Conservation (phyloP, 495 filamentous ascomycete species). For the Talaromyces proteolyticus region DNA sequence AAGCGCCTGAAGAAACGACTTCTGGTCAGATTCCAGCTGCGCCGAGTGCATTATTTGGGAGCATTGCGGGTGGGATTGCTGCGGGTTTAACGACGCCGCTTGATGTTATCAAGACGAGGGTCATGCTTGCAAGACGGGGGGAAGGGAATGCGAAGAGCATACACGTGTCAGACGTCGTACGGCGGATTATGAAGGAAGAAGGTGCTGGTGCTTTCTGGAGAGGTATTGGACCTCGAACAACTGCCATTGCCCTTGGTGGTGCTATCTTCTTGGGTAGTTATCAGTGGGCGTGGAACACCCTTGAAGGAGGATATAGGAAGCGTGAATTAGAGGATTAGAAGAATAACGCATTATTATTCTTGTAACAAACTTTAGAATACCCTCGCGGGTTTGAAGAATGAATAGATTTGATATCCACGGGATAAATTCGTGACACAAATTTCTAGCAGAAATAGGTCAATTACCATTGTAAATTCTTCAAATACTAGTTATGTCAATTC, state of each 20-base stretch:
- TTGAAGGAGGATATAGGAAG: constrained; percentile 34
- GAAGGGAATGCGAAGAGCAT: constrained; percentile 38
- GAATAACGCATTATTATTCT: background rate
- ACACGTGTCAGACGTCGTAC: constrained; percentile 52
- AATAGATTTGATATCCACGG: too few species aligned
- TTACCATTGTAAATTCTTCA: too few species aligned
- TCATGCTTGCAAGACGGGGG: constrained; percentile 71
- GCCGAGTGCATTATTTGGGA: constrained; percentile 85
- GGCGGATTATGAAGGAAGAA: constrained; percentile 59
- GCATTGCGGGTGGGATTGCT: constrained; percentile 75
- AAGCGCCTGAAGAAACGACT: constrained; percentile 1
- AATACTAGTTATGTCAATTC: too few species aligned
- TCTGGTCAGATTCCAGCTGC: constrained; percentile 50
- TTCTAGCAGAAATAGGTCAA: too few species aligned
- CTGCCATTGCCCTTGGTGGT: constrained; percentile 93
- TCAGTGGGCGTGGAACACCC: constrained; percentile 76
- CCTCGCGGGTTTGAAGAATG: too few species aligned
- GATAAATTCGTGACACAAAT: too few species aligned
- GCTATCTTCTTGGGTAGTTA: constrained; percentile 96
- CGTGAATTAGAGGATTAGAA: constrained; percentile 3
- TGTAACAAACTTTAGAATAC: too few species aligned
- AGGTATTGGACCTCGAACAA: constrained; percentile 79
- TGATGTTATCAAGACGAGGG: constrained; percentile 92
- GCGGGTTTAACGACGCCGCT: constrained; percentile 88
- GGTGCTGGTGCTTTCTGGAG: constrained; percentile 78